A percentile compares a stretch with the other conserved stretches of the same genome.
These are phyloP conservation scores for fission yeast (Schizosaccharomyces pombe) DNA, from an alignment of 805 yeast genomes.

Conservation along the genomic window DNA sequence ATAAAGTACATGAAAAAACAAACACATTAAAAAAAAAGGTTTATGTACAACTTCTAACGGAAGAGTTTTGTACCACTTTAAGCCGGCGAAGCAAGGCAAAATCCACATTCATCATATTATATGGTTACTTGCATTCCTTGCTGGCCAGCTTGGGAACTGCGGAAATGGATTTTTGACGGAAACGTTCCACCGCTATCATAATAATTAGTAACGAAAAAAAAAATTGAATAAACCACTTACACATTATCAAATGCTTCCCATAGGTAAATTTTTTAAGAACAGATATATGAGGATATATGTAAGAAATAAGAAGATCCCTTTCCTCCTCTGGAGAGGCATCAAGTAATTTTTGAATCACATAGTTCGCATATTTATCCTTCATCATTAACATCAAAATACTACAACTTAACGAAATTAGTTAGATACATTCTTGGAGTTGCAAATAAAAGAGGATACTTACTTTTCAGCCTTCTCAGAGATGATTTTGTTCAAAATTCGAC, in stretches of 20 bases:
- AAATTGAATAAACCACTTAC: no score
- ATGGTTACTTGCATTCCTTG: no score
- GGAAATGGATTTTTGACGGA: neutral
- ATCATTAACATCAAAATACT: conserved; percentile 54
- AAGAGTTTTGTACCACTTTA: no score
- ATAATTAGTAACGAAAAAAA: no score
- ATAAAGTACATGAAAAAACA: no score
- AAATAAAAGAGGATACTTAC: neutral
- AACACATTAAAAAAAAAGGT: no score
- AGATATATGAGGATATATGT: conserved; percentile 59
- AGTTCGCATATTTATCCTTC: conserved; percentile 94
- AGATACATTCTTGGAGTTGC: conserved; percentile 18
- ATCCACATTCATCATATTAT: no score
- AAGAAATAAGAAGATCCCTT: conserved; percentile 42
- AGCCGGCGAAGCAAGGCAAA: no score
- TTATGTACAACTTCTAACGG: no score
- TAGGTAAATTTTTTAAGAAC: conserved; percentile 42
- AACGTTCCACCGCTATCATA: neutral
- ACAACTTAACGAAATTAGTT: neutral
- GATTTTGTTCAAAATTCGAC: conserved; percentile 40
- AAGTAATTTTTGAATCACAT: conserved; percentile 84
- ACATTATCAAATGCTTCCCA: conserved; percentile 36
- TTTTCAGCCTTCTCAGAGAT: conserved; percentile 17
- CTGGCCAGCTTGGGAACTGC: neutral
- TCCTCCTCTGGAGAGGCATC: conserved; percentile 54